Percentiles rank a stretch among this genome's conserved stretches.
These are phyloP conservation scores for Boletus fagicola DNA, from an alignment of 768 basidiomycete genomes.

Conservation along the genomic window DNA sequence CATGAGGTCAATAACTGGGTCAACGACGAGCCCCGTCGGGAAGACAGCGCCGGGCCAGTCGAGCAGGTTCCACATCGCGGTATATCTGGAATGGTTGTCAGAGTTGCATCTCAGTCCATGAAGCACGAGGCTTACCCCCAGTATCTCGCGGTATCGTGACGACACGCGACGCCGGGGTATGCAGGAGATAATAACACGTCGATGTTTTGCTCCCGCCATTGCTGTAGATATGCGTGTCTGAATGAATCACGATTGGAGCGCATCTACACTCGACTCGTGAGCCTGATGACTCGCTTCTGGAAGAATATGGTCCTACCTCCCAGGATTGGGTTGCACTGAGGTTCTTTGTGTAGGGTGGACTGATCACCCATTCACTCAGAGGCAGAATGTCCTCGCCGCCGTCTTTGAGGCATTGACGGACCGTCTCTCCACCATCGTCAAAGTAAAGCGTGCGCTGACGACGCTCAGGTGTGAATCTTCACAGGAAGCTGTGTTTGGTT, in stretches of 20 bases:
- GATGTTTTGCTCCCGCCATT: conserved; percentile 39
- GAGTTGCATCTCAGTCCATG: background rate
- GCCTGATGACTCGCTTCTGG: background rate
- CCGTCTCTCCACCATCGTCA: conserved; percentile 36
- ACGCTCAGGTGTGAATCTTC: background rate
- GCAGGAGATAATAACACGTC: conserved; percentile 42
- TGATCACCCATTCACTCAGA: conserved; percentile 38
- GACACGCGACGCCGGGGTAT: conserved; percentile 36
- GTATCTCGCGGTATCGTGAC: conserved; percentile 38
- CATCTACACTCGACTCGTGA: conserved; percentile 20
- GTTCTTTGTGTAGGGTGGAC: conserved; percentile 24
- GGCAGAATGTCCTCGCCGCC: conserved; percentile 37
- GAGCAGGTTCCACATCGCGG: conserved; percentile 42
- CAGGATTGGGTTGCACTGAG: conserved; percentile 27
- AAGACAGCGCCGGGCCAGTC: conserved; percentile 46
- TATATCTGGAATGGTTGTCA: conserved; percentile 31
- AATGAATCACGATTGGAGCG: conserved; percentile 34
- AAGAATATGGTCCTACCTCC: conserved; percentile 24
- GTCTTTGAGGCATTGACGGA: conserved; percentile 21
- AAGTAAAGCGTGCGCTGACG: conserved; percentile 38
- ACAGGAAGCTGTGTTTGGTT: background rate
- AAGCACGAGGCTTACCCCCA: conserved; percentile 23
- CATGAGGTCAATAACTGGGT: conserved; percentile 25
- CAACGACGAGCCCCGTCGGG: conserved; percentile 38
- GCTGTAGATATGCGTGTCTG: conserved; percentile 33